phyloP scores from a whole-genome alignment of 2,329 filamentous ascomycete genomes.

The Cladophialophora psammophila region DNA sequence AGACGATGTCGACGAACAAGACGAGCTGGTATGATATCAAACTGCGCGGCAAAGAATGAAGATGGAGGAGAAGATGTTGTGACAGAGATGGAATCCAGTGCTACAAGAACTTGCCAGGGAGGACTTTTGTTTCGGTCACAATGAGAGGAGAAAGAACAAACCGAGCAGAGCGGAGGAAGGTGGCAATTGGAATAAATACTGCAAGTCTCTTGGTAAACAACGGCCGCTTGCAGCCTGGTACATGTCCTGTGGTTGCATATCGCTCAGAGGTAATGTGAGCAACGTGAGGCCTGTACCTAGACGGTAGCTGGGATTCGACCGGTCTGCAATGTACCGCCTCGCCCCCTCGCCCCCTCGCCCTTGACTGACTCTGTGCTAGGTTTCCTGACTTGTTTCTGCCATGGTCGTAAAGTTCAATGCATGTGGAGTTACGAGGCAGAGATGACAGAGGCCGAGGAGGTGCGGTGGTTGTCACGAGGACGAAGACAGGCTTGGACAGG shows the following conservation, averaged over 20 bases:
- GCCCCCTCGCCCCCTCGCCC: neutral
- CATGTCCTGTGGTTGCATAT: neutral
- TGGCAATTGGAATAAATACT: neutral
- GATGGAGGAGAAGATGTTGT: neutral
- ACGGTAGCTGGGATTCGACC: neutral
- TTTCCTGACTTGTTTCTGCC: neutral
- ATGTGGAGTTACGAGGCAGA: constrained; percentile 1
- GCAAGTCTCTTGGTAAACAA: neutral
- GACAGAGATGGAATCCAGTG: neutral
- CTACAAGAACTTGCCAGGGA: neutral
- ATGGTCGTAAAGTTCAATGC: neutral
- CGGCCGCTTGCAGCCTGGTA: neutral
- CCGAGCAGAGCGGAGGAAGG: neutral
- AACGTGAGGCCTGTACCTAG: neutral
- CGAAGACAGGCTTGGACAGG: neutral
- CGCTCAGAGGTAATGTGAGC: neutral
- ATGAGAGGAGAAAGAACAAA: neutral
- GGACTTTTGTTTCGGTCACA: neutral
- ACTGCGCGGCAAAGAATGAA: neutral
- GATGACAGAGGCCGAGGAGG: no score
- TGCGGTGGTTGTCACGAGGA: neutral
- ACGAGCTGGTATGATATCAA: neutral
- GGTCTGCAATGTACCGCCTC: neutral
- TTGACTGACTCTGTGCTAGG: neutral
- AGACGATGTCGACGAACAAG: neutral